phyloP scores from a whole-genome alignment of 1,284 basidiomycete genomes.

The Trametes polyzona region DNA sequence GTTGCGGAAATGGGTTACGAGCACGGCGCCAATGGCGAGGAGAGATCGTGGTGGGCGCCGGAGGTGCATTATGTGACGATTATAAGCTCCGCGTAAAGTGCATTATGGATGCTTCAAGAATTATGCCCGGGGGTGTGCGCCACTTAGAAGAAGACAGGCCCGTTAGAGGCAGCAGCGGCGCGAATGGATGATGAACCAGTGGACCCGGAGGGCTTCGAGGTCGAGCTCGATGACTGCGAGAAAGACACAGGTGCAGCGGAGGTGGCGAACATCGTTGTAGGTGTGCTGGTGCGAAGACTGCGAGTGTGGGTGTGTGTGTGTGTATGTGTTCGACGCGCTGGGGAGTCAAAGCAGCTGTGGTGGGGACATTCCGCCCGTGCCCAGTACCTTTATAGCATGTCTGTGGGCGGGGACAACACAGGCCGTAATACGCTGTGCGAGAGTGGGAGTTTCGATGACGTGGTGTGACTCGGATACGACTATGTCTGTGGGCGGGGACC shows the following conservation, averaged over 20 bases:
- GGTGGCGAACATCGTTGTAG: constrained; percentile 7
- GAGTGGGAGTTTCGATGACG: constrained; percentile 17
- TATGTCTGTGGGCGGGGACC: constrained; percentile 4
- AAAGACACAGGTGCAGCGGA: constrained; percentile 15
- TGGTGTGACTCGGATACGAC: constrained; percentile 22
- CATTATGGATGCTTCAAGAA: background rate
- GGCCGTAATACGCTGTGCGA: constrained; percentile 16
- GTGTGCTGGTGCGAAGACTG: too few relatives aligned
- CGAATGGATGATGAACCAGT: constrained; percentile 24
- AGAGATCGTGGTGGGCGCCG: too few relatives aligned
- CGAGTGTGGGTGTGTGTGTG: background rate
- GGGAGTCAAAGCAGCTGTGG: background rate
- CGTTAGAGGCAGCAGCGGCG: constrained; percentile 23
- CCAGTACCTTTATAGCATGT: constrained; percentile 13
- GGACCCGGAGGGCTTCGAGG: constrained; percentile 21
- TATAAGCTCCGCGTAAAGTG: background rate
- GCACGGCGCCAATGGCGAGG: too few relatives aligned
- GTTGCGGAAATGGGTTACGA: background rate
- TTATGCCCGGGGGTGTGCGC: too few relatives aligned
- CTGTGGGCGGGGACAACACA: constrained; percentile 14
- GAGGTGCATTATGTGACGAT: background rate
- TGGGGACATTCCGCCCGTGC: constrained; percentile 11
- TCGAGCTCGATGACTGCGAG: constrained; percentile 16
- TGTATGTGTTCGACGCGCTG: background rate
- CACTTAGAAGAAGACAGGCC: constrained; percentile 31